phyloP scores from a whole-genome alignment of 176 grass and related monocot species.

The Bromus sterilis region DNA sequence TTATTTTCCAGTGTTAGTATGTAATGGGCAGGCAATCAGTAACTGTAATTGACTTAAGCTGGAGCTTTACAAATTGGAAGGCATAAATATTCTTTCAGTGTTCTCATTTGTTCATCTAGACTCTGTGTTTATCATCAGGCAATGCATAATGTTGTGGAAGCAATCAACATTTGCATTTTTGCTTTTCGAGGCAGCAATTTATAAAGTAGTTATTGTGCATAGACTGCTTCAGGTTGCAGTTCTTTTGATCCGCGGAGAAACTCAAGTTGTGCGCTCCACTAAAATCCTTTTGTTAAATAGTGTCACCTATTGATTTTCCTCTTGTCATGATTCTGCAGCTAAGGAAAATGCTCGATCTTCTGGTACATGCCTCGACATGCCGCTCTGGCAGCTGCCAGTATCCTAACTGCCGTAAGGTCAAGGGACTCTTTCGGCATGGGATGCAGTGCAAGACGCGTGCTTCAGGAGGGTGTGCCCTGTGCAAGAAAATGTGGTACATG shows the following conservation, averaged over 20 bases:
- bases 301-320: neutral
- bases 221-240: neutral
- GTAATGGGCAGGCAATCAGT: neutral
- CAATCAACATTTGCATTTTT: neutral
- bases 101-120: neutral
- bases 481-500: constrained; percentile 86
- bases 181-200: neutral
- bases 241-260: neutral
- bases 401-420: constrained; percentile 73
- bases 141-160: neutral
- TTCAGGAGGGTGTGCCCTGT: constrained; percentile 77
- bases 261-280: neutral
- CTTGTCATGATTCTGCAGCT: constrained; percentile 43
- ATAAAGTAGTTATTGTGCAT: neutral
- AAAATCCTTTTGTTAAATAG: neutral
- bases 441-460: constrained; percentile 64
- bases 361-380: constrained; percentile 74
- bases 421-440: constrained; percentile 85
- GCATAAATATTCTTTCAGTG: neutral
- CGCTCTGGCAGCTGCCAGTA: constrained; percentile 59
- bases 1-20: too few relatives aligned
- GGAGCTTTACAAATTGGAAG: neutral
- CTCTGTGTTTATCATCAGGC: neutral
- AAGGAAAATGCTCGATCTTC: constrained; percentile 78
- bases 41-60: neutral